These are phyloP conservation scores for Phytophthora aleatoria DNA, from an alignment of 352 stramenopile species.

Conservation along the genomic window DNA sequence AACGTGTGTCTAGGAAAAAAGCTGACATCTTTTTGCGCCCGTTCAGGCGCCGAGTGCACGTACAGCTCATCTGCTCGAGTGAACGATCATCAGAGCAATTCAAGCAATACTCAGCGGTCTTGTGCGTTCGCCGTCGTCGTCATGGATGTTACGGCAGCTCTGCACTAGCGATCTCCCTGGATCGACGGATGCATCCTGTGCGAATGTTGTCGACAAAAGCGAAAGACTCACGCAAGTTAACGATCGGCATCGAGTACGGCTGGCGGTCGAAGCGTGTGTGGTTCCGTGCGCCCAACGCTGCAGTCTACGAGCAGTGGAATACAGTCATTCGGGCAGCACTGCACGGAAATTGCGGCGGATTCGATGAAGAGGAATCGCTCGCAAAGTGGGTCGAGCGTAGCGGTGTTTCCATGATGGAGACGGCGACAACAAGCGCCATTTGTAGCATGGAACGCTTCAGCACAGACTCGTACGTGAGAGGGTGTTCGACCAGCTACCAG, in stretches of 20 bases:
- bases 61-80: constrained; percentile 31
- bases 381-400: constrained; percentile 25
- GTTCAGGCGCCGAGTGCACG: constrained; percentile 19
- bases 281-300: constrained; percentile 24
- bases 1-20: background rate
- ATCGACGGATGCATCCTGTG: constrained; percentile 34
- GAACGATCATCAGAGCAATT: constrained; percentile 20
- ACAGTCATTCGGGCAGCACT: constrained; percentile 33
- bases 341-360: constrained; percentile 4
- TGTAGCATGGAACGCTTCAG: constrained; percentile 20
- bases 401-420: constrained; percentile 24
- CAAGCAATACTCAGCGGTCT: constrained; percentile 21
- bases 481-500: constrained; percentile 23
- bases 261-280: constrained; percentile 26
- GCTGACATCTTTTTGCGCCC: background rate
- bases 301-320: constrained; percentile 36
- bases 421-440: constrained; percentile 11
- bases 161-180: constrained; percentile 23
- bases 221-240: constrained; percentile 24
- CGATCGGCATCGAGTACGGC: constrained; percentile 32
- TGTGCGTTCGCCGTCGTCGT: constrained; percentile 22
- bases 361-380: constrained; percentile 19
- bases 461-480: constrained; percentile 24
- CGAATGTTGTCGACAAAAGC: constrained; percentile 22
- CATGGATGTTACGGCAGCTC: constrained; percentile 23